Evolutionary conservation across 2,329 filamentous ascomycete genomes (phyloP), one percentile per base, ranked within the genome.

Genomic region (Orbilia oligospora): DNA sequence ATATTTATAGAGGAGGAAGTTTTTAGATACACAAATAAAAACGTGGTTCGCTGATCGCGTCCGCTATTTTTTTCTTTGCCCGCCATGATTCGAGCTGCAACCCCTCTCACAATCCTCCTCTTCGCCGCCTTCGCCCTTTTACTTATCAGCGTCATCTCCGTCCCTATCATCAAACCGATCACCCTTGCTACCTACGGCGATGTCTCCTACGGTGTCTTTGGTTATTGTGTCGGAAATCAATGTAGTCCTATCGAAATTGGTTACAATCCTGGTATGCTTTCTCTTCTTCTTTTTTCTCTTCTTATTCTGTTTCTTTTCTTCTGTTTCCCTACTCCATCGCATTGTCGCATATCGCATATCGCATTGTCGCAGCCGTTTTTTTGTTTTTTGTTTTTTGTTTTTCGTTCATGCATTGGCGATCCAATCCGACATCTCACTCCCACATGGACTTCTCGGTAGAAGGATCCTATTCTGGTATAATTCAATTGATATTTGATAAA

Each of bases 171-270:
- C 83, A 90, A 92, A 83, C 88, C 88, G 27, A 97, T 99, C 56
- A 93, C 94, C 9, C 87, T 99, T 49, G 94, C 92, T 44, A 90
- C 89, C 66, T 95, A 91, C 83, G 86, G 91, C 49, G 90, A 91
- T 82, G 89, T 93, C 81, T 91, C 90, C 81, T 97, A 97, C 87
- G 96, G 96, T 61, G 94, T 98, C 61, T 95, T 98, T 86, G 96
- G 96, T 27, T 97, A 90, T 83, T 99, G 96, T 85, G 87, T 90
- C 80, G 86, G 85, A 46, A 84, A 84, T 80, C 83, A 85, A 9
- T 98, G 96, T 85, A 92, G 89, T 82, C 86, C 87, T 48, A 89
- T 95, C 80, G 89, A 91, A 83, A 89, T 99, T 82, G 96, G 95
- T 83, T 99, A 98, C 85, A 90, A 92, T 83, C 91, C 91, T 81